Evolutionary conservation across 257 asterid species (phyloP).

Genomic region (Solanum chmielewskii): DNA sequence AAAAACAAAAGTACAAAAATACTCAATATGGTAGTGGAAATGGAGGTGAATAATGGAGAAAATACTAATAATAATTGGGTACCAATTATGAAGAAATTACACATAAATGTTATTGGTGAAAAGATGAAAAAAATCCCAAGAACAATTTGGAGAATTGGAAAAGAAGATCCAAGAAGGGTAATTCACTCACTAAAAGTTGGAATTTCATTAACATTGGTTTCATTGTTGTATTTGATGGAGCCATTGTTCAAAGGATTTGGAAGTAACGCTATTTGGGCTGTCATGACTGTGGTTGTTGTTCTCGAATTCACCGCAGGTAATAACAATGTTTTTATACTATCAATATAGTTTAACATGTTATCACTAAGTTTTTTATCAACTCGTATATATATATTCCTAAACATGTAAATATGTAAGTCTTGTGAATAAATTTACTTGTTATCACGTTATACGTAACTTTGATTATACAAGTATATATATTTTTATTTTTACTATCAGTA

Average conservation of each 20-base stretch:
- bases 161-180: constrained; percentile 64
- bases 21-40: not conserved
- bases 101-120: constrained; percentile 4
- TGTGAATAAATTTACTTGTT: not conserved
- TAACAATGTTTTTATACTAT: not conserved
- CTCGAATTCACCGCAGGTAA: constrained; percentile 90
- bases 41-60: not conserved
- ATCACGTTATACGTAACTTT: not conserved
- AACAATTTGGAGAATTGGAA: constrained; percentile 39
- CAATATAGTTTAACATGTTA: not conserved
- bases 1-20: not conserved
- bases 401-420: not conserved
- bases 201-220: constrained; percentile 60
- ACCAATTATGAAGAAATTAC: constrained; percentile 26
- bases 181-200: constrained; percentile 87
- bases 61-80: not conserved
- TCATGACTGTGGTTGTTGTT: constrained; percentile 95
- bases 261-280: constrained; percentile 86
- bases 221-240: constrained; percentile 63
- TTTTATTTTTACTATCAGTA: not conserved
- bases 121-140: constrained; percentile 17
- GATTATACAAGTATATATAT: not conserved
- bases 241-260: constrained; percentile 77
- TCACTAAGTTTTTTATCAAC: not conserved
- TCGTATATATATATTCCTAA: not conserved